Conservation (phyloP, 2,329 filamentous ascomycete species). For the Cyclaneusma minus region DNA sequence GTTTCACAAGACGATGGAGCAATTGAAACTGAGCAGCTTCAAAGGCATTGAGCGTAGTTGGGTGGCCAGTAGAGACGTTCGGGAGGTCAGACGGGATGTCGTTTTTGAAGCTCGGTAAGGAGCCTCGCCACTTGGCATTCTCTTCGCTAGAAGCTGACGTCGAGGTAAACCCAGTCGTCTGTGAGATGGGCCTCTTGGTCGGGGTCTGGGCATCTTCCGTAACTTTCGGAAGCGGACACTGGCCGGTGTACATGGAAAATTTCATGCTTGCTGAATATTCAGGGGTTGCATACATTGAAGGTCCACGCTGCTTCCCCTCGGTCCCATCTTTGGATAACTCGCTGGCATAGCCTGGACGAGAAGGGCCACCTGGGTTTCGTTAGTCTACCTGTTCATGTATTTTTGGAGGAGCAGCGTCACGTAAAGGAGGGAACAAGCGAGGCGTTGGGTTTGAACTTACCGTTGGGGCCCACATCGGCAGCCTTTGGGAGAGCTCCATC, state of each 20-base stretch:
- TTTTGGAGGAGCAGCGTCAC: too few species aligned
- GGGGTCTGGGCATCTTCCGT: too few species aligned
- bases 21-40: constrained; percentile 5
- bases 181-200: too few species aligned
- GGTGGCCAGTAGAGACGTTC: constrained; percentile 1
- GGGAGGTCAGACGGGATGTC: constrained; percentile 9
- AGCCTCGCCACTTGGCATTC: constrained; percentile 5
- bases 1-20: constrained; percentile 5
- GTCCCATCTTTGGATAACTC: background rate
- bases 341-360: background rate
- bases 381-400: too few species aligned
- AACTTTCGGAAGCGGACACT: too few species aligned
- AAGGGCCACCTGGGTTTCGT: constrained; percentile 1
- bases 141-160: constrained; percentile 1
- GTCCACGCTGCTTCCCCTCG: constrained; percentile 1
- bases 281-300: constrained; percentile 1
- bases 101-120: constrained; percentile 4
- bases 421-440: too few species aligned
- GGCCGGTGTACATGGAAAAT: background rate
- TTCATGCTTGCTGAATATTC: background rate
- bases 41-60: constrained; percentile 9
- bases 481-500: too few species aligned
- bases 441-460: too few species aligned
- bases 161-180: too few species aligned
- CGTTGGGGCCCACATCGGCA: too few species aligned